Evolutionary conservation across 139 green algal genomes (phyloP).

Genomic region (Chlorella ohadii): DNA sequence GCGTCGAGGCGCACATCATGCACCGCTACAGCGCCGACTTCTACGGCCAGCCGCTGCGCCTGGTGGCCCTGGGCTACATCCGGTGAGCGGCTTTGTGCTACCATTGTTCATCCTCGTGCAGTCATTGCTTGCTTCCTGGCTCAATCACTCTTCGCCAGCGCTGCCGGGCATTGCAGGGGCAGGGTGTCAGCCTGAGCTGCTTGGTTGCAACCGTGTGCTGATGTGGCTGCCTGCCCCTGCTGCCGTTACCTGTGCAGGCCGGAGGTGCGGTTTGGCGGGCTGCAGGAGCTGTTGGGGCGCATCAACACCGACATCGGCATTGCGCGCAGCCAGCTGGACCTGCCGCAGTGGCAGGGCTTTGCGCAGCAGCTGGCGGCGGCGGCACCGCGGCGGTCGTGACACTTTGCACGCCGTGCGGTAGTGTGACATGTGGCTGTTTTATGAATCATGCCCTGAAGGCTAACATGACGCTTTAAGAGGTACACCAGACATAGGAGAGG

Average conservation of each 20-base stretch:
- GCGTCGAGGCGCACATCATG: constrained; percentile 89
- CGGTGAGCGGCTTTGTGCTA: constrained; percentile 34
- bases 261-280: constrained; percentile 83
- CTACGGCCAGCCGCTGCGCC: constrained; percentile 60
- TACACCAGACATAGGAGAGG: too few relatives aligned
- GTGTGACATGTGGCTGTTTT: too few relatives aligned
- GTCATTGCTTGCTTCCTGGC: too few relatives aligned
- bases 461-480: too few relatives aligned
- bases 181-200: too few relatives aligned
- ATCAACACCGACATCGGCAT: constrained; percentile 83
- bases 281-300: constrained; percentile 72
- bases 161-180: too few relatives aligned
- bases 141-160: too few relatives aligned
- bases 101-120: too few relatives aligned
- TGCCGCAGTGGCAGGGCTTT: constrained; percentile 3
- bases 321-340: constrained; percentile 49
- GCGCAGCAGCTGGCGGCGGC: constrained; percentile 20
- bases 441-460: too few relatives aligned
- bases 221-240: too few relatives aligned
- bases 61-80: constrained; percentile 79
- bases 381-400: neutral
- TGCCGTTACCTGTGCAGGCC: constrained; percentile 51
- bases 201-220: neutral
- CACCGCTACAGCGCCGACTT: constrained; percentile 78
- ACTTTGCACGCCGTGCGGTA: too few relatives aligned